phyloP scores from a whole-genome alignment of 139 green algal genomes.

The Chlorella vulgaris region DNA sequence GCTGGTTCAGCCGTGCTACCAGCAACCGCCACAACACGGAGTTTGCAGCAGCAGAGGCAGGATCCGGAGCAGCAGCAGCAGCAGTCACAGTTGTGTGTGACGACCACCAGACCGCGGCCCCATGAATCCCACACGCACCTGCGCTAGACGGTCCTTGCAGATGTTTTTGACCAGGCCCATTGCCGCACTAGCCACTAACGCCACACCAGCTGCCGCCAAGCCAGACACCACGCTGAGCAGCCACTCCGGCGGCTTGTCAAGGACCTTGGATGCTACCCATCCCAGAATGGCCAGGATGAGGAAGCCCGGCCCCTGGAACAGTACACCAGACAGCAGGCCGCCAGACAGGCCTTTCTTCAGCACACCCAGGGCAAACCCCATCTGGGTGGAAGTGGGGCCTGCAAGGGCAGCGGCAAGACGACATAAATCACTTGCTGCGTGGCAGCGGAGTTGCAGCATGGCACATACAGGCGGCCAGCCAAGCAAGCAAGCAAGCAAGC shows the following conservation, averaged over 20 bases:
- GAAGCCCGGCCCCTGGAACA: constrained; percentile 89
- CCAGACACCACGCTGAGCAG: constrained; percentile 54
- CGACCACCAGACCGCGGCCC: too few relatives aligned
- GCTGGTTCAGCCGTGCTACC: not conserved
- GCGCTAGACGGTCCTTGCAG: constrained; percentile 60
- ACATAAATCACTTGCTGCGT: too few relatives aligned
- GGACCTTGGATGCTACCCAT: constrained; percentile 63
- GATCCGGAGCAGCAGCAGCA: too few relatives aligned
- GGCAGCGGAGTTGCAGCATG: too few relatives aligned
- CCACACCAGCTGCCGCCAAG: constrained; percentile 47
- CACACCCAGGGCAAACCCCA: constrained; percentile 44
- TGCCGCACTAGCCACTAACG: constrained; percentile 83
- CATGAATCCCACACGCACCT: constrained; percentile 18
- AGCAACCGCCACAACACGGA: too few relatives aligned
- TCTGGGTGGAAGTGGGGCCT: constrained; percentile 87
- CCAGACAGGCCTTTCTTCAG: constrained; percentile 81
- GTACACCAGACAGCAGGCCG: constrained; percentile 71
- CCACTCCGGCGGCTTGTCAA: constrained; percentile 56
- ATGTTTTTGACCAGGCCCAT: constrained; percentile 73
- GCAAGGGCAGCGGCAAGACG: not conserved
- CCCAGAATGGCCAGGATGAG: constrained; percentile 83
- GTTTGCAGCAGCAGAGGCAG: too few relatives aligned
- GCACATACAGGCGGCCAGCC: too few relatives aligned
- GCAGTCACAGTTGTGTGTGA: too few relatives aligned
- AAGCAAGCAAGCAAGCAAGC: not conserved